These are phyloP conservation scores for Prunus mume DNA, from an alignment of 306 rosid genomes.

Conservation along the genomic window DNA sequence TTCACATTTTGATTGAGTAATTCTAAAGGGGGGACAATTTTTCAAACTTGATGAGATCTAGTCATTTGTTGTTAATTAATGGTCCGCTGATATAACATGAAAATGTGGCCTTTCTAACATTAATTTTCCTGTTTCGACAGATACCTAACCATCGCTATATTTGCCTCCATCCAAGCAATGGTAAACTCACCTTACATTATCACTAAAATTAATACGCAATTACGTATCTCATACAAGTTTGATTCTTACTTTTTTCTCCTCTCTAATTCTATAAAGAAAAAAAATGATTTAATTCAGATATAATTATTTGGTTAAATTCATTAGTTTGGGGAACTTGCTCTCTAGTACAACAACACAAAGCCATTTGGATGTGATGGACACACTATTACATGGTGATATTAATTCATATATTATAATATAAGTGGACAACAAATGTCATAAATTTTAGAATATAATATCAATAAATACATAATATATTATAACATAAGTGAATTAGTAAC, in stretches of 20 bases:
- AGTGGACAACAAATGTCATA: no score
- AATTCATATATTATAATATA: no score
- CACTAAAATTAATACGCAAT: no score
- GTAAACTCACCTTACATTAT: conserved; percentile 31
- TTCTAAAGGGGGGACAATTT: neutral
- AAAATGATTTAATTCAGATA: no score
- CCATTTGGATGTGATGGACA: no score
- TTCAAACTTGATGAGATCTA: neutral
- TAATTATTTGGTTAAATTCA: neutral
- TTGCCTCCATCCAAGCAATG: conserved; percentile 76
- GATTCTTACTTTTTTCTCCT: no score
- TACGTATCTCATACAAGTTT: neutral
- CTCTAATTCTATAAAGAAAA: no score
- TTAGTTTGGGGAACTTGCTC: neutral
- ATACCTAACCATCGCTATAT: conserved; percentile 82
- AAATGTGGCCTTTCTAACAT: neutral
- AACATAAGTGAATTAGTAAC: no score
- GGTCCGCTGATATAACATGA: neutral
- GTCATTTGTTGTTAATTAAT: neutral
- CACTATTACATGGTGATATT: no score
- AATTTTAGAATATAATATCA: no score
- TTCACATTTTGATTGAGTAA: neutral
- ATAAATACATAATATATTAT: no score
- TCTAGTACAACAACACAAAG: neutral
- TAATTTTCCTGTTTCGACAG: conserved; percentile 27